Percentiles rank a stretch among this genome's conserved stretches.
These are phyloP conservation scores for Amanita phalloides DNA, from an alignment of 768 basidiomycete genomes.

Conservation along the genomic window DNA sequence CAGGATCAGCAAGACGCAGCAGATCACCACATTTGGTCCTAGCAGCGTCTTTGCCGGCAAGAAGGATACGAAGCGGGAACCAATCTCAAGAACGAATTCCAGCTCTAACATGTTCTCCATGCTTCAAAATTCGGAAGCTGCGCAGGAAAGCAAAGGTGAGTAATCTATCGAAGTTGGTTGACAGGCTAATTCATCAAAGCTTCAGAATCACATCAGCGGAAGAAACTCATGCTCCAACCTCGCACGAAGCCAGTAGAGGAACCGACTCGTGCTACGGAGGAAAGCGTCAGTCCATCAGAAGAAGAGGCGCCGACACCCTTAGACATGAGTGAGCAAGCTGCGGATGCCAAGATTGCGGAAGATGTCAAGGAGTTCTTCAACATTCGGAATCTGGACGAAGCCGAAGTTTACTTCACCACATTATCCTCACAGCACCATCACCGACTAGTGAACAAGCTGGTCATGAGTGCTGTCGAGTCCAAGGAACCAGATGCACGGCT, in stretches of 20 bases:
- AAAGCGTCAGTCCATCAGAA: constrained; percentile 38
- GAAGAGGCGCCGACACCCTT: constrained; percentile 26
- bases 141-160: constrained; percentile 45
- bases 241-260: constrained; percentile 59
- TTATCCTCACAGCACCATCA: constrained; percentile 56
- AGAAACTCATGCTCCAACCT: constrained; percentile 64
- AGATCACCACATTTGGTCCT: constrained; percentile 69
- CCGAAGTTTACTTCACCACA: constrained; percentile 73
- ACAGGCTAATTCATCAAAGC: constrained; percentile 16
- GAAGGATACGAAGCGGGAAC: constrained; percentile 59
- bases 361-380: constrained; percentile 83
- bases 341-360: constrained; percentile 66
- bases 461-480: constrained; percentile 63
- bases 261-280: constrained; percentile 36
- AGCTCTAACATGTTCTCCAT: constrained; percentile 83
- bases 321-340: constrained; percentile 57
- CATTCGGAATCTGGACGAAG: constrained; percentile 78
- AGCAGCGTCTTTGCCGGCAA: constrained; percentile 73
- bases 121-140: constrained; percentile 58
- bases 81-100: constrained; percentile 72
- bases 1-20: constrained; percentile 60
- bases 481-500: constrained; percentile 76
- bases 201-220: constrained; percentile 49
- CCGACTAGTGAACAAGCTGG: constrained; percentile 65
- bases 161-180: not conserved